Evolutionary conservation across 345 rosid genomes (phyloP), one percentile per base, ranked within the genome.

Genomic region (Hirschfeldia incana): DNA sequence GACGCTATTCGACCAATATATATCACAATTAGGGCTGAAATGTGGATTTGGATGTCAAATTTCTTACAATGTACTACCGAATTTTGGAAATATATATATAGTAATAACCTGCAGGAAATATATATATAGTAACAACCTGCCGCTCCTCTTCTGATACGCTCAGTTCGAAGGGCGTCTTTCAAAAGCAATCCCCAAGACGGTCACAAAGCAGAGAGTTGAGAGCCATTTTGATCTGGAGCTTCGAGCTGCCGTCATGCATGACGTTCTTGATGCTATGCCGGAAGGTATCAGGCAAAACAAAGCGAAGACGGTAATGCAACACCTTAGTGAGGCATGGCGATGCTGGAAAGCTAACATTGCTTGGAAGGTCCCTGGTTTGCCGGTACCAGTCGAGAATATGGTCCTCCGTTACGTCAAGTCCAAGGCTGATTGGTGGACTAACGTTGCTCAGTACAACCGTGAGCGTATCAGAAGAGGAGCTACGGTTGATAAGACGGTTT

Each of bases 401-500:
- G 93, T 96, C 83, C 97, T 96, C 61, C 90, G 99, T 4, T 96
- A 96, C 80, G 99, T 96, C 61, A 96, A 96, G 75, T 87, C 98
- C 34, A 96, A 96, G 82, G 99, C 99, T 64, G 99, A 96, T 70
- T 96, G 99, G 99, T 96, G 99, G 99, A 96, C 99, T 42, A 96
- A 96, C 83, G 99, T 93, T 73, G 97, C 99, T 27, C 99, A 95
- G 81, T 95, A 21, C 21, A 21, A 21, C 21, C 21, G 21, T 21
- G 21, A 21, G 21, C 21, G 21, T 21, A 21, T 21, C 21, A 21
- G 21, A 21, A 21, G 21, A 21, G 21, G 21, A 21, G 21, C 21
- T 21, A 21, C 21, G 21, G 21, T 21, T 21, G 21, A 21, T 21
- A 21, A 21, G 21, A 21, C 21, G 21, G 21, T 21, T 21, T 21